A percentile compares a stretch with the other conserved stretches of the same genome.
phyloP scores from a whole-genome alignment of 148 eudicot species.

The Rhododendron molle region DNA sequence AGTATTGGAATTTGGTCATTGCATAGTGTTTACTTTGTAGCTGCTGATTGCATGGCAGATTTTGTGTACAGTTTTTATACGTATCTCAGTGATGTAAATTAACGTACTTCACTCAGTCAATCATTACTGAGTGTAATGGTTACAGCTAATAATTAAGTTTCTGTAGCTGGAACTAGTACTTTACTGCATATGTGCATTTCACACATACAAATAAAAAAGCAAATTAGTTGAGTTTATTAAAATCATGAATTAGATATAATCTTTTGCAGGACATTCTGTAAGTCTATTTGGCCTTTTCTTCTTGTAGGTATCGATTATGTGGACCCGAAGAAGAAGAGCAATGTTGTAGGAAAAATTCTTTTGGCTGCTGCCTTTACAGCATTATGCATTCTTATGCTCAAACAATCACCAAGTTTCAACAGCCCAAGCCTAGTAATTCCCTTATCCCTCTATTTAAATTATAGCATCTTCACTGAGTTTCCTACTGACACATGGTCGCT shows the following conservation, averaged over 20 bases:
- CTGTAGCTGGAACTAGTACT: not conserved
- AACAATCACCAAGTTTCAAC: slow-evolving; percentile 55
- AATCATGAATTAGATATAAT: not conserved
- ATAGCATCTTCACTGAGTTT: not conserved
- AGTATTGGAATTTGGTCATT: not conserved
- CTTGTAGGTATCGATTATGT: slow-evolving; percentile 61
- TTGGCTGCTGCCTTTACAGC: slow-evolving; percentile 57
- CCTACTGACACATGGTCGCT: not conserved
- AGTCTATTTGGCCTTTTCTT: not conserved
- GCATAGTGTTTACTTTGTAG: not conserved
- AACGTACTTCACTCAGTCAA: not conserved
- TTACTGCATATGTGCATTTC: not conserved
- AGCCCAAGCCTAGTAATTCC: slow-evolving; percentile 57
- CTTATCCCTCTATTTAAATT: not conserved
- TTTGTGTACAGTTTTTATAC: not conserved
- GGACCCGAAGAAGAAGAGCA: slow-evolving; percentile 63
- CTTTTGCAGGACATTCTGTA: not conserved
- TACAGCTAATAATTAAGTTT: not conserved
- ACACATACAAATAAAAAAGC: not conserved
- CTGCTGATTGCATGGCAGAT: not conserved
- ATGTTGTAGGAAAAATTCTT: slow-evolving; percentile 43
- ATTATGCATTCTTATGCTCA: slow-evolving; percentile 60
- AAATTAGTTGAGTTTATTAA: not conserved
- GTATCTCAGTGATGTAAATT: not conserved
- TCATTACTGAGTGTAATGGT: not conserved